Evolutionary conservation across 2,329 filamentous ascomycete genomes (phyloP).

Genomic region (Hypoxylon sp.): DNA sequence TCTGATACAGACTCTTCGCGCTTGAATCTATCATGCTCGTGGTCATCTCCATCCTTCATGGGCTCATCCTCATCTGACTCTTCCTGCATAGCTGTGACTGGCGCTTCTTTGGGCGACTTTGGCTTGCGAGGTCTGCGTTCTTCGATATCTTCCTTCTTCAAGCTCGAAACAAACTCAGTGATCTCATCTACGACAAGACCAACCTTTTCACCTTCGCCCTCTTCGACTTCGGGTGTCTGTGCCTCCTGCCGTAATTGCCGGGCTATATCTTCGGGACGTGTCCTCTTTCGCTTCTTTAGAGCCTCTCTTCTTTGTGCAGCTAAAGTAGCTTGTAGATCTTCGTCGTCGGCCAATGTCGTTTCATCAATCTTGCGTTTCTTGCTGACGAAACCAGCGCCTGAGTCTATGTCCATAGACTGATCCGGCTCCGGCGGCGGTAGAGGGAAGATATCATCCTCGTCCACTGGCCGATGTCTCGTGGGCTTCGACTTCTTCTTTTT

Average conservation of each 20-base stretch:
- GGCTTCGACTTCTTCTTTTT: slow-evolving; percentile 91
- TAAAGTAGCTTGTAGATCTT: slow-evolving; percentile 89
- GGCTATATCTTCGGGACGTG: slow-evolving; percentile 87
- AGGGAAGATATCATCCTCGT: slow-evolving; percentile 73
- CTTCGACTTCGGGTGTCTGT: slow-evolving; percentile 66
- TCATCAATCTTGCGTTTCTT: slow-evolving; percentile 78
- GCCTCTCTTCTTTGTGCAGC: slow-evolving; percentile 86
- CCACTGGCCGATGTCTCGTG: slow-evolving; percentile 77
- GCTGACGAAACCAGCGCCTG: slow-evolving; percentile 59
- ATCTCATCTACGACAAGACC: slow-evolving; percentile 96
- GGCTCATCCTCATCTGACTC: slow-evolving; percentile 62
- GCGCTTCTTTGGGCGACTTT: slow-evolving; percentile 56
- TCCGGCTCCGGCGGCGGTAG: slow-evolving; percentile 58
- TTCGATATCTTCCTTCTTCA: slow-evolving; percentile 75
- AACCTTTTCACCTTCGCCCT: slow-evolving; percentile 58
- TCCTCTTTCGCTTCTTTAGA: slow-evolving; percentile 92
- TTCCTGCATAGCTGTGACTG: slow-evolving; percentile 62
- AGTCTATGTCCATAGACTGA: slow-evolving; percentile 82
- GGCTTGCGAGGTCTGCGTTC: slow-evolving; percentile 67
- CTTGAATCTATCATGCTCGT: slow-evolving; percentile 62
- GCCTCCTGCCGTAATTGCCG: slow-evolving; percentile 80
- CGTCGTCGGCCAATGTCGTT: slow-evolving; percentile 86
- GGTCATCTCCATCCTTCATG: slow-evolving; percentile 66
- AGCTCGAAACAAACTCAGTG: slow-evolving; percentile 90
- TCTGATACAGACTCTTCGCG: slow-evolving; percentile 62